These are phyloP conservation scores for Tephrocybe sp. DNA, from an alignment of 768 basidiomycete species.

Conservation along the genomic window DNA sequence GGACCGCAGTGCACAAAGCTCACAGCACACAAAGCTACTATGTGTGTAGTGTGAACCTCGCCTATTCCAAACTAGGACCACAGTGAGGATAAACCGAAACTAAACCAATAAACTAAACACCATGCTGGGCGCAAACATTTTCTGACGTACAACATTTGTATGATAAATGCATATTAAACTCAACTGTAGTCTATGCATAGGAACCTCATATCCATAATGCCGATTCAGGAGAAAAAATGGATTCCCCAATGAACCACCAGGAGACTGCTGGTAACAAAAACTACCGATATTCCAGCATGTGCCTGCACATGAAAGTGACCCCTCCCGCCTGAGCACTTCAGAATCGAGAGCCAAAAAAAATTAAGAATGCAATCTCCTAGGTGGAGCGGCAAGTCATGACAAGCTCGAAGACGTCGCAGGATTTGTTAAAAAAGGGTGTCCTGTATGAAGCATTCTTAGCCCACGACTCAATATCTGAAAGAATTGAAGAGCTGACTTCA, in stretches of 20 bases:
- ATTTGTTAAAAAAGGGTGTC: constrained; percentile 70
- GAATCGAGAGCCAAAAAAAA: constrained; percentile 27
- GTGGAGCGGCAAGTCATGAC: constrained; percentile 2
- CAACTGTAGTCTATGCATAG: no score
- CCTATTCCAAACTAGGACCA: no score
- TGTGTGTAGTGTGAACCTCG: no score
- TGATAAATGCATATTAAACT: no score
- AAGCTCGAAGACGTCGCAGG: neutral
- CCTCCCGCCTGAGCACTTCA: constrained; percentile 44
- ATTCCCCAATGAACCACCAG: neutral
- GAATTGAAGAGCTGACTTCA: constrained; percentile 54
- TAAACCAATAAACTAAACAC: no score
- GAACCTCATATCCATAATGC: neutral
- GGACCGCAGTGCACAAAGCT: no score
- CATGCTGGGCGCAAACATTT: no score
- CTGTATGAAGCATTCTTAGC: constrained; percentile 32
- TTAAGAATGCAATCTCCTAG: constrained; percentile 15
- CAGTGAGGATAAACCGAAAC: no score
- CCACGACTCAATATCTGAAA: neutral
- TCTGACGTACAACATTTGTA: no score
- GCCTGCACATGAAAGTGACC: constrained; percentile 17
- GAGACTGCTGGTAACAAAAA: constrained; percentile 2
- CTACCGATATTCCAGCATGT: constrained; percentile 11
- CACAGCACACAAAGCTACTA: no score
- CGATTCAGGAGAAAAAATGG: neutral